These are phyloP conservation scores for Exophiala oligosperma DNA, from an alignment of 2,329 filamentous ascomycete species.

Conservation along the genomic window DNA sequence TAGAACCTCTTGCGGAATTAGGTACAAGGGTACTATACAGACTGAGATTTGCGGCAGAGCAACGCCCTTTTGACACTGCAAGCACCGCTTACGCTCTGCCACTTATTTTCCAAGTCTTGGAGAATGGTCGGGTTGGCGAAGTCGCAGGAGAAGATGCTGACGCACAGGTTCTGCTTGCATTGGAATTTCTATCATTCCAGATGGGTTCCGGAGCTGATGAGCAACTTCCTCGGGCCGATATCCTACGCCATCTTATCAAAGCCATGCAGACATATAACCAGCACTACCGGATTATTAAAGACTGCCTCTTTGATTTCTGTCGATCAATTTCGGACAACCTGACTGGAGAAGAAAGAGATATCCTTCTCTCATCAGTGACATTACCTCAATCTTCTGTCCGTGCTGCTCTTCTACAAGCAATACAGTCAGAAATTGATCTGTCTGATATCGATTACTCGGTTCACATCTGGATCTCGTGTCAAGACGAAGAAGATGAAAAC, in stretches of 20 bases:
- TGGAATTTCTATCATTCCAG: conserved; percentile 88
- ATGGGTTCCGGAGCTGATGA: conserved; percentile 75
- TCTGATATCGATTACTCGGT: conserved; percentile 82
- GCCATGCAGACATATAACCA: conserved; percentile 88
- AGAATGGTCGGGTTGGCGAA: conserved; percentile 73
- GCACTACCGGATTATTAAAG: conserved; percentile 93
- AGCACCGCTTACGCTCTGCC: conserved; percentile 87
- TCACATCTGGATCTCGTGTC: conserved; percentile 89
- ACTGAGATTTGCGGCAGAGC: conserved; percentile 84
- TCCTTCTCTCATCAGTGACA: conserved; percentile 76
- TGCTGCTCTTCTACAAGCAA: conserved; percentile 81
- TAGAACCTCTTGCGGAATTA: conserved; percentile 79
- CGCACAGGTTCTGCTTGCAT: conserved; percentile 82
- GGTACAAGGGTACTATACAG: conserved; percentile 88
- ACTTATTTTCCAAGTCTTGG: conserved; percentile 74
- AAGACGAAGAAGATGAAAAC: conserved; percentile 89
- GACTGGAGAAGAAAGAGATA: conserved; percentile 66
- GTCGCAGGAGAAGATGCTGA: conserved; percentile 72
- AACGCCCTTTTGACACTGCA: conserved; percentile 87
- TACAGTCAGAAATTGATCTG: conserved; percentile 89
- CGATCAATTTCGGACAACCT: conserved; percentile 84
- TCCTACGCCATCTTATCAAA: conserved; percentile 69
- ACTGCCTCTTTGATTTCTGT: conserved; percentile 84
- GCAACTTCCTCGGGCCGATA: conserved; percentile 71
- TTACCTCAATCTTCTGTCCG: conserved; percentile 78